Evolutionary conservation across 2,329 filamentous ascomycete genomes (phyloP).

Genomic region (Trichoderma simmonsii): DNA sequence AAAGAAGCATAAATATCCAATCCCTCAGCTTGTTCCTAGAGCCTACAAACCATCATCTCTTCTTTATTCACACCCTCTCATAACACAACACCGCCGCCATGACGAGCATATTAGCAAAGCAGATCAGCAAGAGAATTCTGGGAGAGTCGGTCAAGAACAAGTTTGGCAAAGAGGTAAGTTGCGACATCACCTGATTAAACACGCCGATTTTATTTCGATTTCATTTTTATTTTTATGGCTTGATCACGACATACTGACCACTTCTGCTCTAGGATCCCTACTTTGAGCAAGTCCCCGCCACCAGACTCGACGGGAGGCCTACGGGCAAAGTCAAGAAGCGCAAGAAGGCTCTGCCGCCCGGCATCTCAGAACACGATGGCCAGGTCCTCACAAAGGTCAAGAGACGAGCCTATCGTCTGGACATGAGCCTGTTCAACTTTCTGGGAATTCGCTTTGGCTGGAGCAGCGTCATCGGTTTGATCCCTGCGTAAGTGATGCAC

Average conservation of each 20-base stretch:
- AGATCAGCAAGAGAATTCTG: slow-evolving; percentile 55
- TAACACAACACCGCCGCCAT: slow-evolving; percentile 35
- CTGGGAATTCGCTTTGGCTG: slow-evolving; percentile 84
- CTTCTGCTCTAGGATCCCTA: slow-evolving; percentile 70
- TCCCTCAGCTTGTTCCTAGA: neutral
- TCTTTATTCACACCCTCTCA: neutral
- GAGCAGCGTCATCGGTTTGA: slow-evolving; percentile 77
- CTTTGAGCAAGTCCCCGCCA: slow-evolving; percentile 77
- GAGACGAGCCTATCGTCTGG: slow-evolving; percentile 77
- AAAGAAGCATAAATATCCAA: slow-evolving; percentile 19
- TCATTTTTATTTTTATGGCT: neutral
- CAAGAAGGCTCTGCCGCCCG: slow-evolving; percentile 79
- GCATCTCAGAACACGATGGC: slow-evolving; percentile 78
- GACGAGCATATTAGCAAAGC: slow-evolving; percentile 52
- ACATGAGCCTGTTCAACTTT: slow-evolving; percentile 79
- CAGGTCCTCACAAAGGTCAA: slow-evolving; percentile 83
- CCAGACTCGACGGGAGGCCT: slow-evolving; percentile 62
- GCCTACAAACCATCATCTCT: neutral
- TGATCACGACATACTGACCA: slow-evolving; percentile 26
- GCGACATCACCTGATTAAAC: slow-evolving; percentile 8
- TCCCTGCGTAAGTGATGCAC: slow-evolving; percentile 66
- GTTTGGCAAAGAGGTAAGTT: slow-evolving; percentile 53
- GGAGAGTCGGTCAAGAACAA: slow-evolving; percentile 56
- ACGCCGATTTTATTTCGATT: neutral
- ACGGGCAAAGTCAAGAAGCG: slow-evolving; percentile 74